Conservation (phyloP, 2,329 filamentous ascomycete species). For the Trichoderma sp. region DNA sequence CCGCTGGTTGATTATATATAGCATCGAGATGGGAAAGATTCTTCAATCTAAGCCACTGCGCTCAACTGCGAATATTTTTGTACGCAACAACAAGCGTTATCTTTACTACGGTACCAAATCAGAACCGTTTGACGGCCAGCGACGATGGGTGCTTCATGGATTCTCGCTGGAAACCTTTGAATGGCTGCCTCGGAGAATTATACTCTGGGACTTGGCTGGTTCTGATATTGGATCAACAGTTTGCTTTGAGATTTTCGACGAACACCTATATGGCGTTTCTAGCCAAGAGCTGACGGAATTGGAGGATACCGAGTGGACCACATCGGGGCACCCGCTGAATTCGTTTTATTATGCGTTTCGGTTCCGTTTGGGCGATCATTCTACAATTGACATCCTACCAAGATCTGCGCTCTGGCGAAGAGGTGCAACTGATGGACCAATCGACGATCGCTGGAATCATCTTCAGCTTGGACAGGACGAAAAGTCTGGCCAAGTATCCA, state of each 20-base stretch:
- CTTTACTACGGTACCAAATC: conserved; percentile 71
- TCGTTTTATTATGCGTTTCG: conserved; percentile 71
- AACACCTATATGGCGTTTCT: conserved; percentile 70
- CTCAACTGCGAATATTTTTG: conserved; percentile 63
- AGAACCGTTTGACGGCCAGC: conserved; percentile 55
- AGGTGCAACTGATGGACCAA: conserved; percentile 68
- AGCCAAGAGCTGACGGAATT: conserved; percentile 65
- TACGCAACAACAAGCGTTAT: conserved; percentile 63
- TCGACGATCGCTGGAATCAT: conserved; percentile 75
- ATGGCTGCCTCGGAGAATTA: conserved; percentile 51
- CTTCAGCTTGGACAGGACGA: conserved; percentile 66
- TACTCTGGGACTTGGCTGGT: conserved; percentile 63
- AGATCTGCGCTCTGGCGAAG: conserved; percentile 60
- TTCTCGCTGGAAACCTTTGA: conserved; percentile 49
- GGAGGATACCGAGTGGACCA: conserved; percentile 62
- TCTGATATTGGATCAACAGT: conserved; percentile 67
- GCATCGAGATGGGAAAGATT: conserved; percentile 49
- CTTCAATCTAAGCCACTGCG: conserved; percentile 48
- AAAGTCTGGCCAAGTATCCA: conserved; percentile 58
- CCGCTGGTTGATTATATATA: conserved; percentile 56
- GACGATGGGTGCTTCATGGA: conserved; percentile 65
- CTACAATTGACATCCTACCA: conserved; percentile 50
- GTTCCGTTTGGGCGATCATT: conserved; percentile 55
- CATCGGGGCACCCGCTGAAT: conserved; percentile 49
- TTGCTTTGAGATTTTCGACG: conserved; percentile 72